A percentile compares a stretch with the other conserved stretches of the same genome.
Conservation (phyloP, 1,284 basidiomycete species). For the Trichosporon asahii region DNA sequence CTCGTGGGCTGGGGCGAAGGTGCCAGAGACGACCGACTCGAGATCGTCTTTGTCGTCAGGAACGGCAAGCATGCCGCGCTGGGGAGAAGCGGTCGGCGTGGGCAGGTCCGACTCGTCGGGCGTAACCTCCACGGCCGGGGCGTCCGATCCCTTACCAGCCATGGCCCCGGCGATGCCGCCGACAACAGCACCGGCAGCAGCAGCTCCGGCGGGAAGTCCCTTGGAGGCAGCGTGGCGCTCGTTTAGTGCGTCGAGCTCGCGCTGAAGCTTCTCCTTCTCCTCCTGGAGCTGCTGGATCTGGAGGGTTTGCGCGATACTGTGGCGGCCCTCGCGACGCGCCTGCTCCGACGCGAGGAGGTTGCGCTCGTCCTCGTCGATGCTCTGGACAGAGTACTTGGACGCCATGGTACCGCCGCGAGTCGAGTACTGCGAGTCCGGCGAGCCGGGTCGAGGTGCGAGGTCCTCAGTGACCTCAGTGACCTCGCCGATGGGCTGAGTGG, state of each 20-base stretch:
- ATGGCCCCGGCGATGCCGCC: neutral
- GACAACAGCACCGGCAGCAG: neutral
- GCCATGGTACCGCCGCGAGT: constrained; percentile 7
- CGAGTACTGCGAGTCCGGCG: constrained; percentile 18
- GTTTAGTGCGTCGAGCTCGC: neutral
- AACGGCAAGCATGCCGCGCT: neutral
- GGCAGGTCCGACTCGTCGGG: neutral
- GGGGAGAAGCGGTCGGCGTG: neutral
- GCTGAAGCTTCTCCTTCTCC: neutral
- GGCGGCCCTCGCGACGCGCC: constrained; percentile 37
- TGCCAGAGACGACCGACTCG: neutral
- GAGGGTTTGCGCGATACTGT: constrained; percentile 30
- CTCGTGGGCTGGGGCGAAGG: constrained; percentile 10
- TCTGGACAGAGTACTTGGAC: constrained; percentile 17
- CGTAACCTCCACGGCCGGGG: neutral
- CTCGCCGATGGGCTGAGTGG: neutral
- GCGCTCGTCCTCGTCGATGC: constrained; percentile 31
- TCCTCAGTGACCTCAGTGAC: constrained; percentile 27
- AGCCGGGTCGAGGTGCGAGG: constrained; percentile 14
- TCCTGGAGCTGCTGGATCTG: constrained; percentile 33
- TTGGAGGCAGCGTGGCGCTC: neutral
- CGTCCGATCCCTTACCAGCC: neutral
- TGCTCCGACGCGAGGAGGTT: constrained; percentile 28
- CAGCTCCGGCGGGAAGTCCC: neutral
- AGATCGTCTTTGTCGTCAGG: neutral